Conservation (phyloP, 768 basidiomycete genomes). For the Suillus discolor region DNA sequence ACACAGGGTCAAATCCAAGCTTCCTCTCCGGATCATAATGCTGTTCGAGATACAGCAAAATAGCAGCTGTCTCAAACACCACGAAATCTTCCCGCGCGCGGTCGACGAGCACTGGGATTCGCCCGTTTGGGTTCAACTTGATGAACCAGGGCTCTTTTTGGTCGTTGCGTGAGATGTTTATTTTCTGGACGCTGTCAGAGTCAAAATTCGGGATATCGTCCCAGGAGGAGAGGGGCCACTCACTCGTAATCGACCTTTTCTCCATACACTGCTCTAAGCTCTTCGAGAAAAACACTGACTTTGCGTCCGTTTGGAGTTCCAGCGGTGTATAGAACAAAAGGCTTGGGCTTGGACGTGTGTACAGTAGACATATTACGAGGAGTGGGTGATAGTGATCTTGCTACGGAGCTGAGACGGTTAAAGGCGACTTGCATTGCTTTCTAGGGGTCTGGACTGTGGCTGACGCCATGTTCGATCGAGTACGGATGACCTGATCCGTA, state of each 20-base stretch:
- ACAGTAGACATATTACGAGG: conserved; percentile 15
- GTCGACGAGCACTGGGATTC: conserved; percentile 42
- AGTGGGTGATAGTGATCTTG: not conserved
- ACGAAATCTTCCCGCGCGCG: conserved; percentile 30
- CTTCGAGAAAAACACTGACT: conserved; percentile 60
- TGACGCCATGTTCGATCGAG: not conserved
- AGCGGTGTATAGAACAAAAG: conserved; percentile 50
- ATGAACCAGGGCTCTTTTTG: conserved; percentile 38
- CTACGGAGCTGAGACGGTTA: conserved; percentile 1
- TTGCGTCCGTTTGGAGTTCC: conserved; percentile 60
- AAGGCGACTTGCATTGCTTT: not conserved
- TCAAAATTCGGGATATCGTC: not conserved
- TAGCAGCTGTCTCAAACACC: conserved; percentile 48
- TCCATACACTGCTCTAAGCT: conserved; percentile 49
- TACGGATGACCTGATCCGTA: not conserved
- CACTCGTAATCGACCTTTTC: conserved; percentile 37
- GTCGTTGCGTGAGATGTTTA: conserved; percentile 23
- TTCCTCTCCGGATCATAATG: conserved; percentile 45
- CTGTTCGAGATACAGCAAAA: conserved; percentile 46
- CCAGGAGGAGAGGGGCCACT: conserved; percentile 4
- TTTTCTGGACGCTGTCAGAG: conserved; percentile 16
- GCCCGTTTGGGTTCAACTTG: conserved; percentile 43
- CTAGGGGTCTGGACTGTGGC: not conserved
- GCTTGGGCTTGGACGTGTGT: conserved; percentile 26
- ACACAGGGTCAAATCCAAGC: conserved; percentile 40